Percentiles rank a stretch among this genome's conserved stretches.
Evolutionary conservation across 2,329 filamentous ascomycete species (phyloP).

Genomic region (Alternaria hordeiaustralica): DNA sequence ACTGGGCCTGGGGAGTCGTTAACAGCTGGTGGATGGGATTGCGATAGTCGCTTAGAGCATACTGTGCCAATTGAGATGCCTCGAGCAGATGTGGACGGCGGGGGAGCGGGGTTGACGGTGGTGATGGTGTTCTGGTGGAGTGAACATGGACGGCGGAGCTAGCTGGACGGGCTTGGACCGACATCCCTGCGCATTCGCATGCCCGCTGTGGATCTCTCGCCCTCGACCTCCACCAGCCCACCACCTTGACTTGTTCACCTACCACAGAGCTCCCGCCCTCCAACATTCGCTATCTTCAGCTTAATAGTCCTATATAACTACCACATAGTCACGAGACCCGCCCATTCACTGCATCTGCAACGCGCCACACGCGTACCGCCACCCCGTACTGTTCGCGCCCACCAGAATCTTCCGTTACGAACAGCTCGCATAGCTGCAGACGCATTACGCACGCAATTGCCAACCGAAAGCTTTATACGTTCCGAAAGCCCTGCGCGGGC

Average conservation of each 20-base stretch:
- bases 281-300: constrained; percentile 3
- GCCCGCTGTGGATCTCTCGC: constrained; percentile 9
- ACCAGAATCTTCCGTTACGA: neutral
- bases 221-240: constrained; percentile 11
- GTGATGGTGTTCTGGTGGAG: constrained; percentile 36
- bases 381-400: constrained; percentile 10
- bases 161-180: constrained; percentile 9
- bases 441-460: neutral
- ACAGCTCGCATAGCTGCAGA: neutral
- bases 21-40: constrained; percentile 7
- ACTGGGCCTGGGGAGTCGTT: constrained; percentile 25
- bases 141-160: constrained; percentile 12
- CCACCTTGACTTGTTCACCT: neutral
- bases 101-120: constrained; percentile 26
- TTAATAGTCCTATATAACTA: neutral
- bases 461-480: neutral
- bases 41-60: neutral
- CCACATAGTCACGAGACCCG: neutral
- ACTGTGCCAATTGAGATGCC: constrained; percentile 43
- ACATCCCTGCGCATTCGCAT: constrained; percentile 19
- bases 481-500: constrained; percentile 18
- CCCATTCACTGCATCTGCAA: neutral
- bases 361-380: constrained; percentile 12
- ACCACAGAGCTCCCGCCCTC: neutral
- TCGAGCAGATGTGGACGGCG: constrained; percentile 20